Base-by-base conservation (phyloP, 345 rosid species). In the Eutrema japonicum region DNA sequence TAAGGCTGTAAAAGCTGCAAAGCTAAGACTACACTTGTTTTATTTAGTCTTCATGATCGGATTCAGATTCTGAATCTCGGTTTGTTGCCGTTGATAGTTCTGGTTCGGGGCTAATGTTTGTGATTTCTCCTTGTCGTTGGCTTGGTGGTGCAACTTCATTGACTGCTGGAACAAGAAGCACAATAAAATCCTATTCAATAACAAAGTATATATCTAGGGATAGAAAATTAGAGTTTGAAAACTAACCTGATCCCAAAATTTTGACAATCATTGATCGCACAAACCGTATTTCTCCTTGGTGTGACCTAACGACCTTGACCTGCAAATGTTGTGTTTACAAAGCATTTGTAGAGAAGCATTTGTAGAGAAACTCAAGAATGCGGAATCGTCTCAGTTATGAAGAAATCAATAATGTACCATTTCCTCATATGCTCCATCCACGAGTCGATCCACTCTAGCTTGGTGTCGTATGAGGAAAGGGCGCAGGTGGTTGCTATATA, bases 401-500 rank as follows among this genome's bases (percentile, higher is more conserved):
- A 50, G 54, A 10, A 59, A 29, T 35, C 6, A 36, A n/a, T 41
- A 37, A 40, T 46, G 52, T 77, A 84, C 93, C 85, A 86, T 67
- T 77, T 84, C 85, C 6, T 51, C 78, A 45, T 81, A 68, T 14
- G 83, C 63, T 57, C 76, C 71, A 59, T 83, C 86, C 66, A 82
- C 37, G 22, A 86, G 62, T 48, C 45, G 77, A 73, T 88, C 92
- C 40, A 80, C 69, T 75, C 65, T 82, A 65, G 84, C 74, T 78
- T 85, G 90, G 84, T 84, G 90, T 55, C 81, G 81, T 72, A 71
- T 49, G 49, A 89, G 66, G 81, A 87, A 81, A 35, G 95, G 95
- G 55, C 95, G 84, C 45, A 87, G 74, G 49, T 83, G 85, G 70
- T 74, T 85, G 73, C n/a, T 43, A 64, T 91, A 91, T 53, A 91